These are phyloP conservation scores for Colletotrichum plurivorum DNA, from an alignment of 2,329 filamentous ascomycete genomes.

Conservation along the genomic window DNA sequence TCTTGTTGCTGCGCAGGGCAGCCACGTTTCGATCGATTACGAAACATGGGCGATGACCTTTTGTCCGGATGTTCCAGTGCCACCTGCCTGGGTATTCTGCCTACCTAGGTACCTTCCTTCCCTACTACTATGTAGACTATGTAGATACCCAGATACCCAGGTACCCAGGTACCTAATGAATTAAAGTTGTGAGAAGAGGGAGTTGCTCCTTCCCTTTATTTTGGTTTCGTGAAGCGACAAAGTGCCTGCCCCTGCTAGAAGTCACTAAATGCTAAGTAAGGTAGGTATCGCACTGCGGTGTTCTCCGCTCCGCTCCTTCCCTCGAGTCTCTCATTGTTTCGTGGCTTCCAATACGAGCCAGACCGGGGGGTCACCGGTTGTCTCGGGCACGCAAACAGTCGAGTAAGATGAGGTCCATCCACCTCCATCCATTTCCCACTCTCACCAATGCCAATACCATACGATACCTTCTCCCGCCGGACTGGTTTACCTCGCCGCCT, in stretches of 20 bases:
- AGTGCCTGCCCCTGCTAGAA: too few relatives aligned
- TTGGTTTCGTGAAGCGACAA: too few relatives aligned
- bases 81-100: too few relatives aligned
- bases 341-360: slow-evolving; percentile 21
- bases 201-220: slow-evolving; percentile 12
- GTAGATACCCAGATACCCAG: too few relatives aligned
- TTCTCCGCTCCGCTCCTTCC: background rate
- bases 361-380: slow-evolving; percentile 22
- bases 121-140: too few relatives aligned
- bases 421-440: too few relatives aligned
- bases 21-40: slow-evolving; percentile 22
- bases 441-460: background rate
- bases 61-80: background rate
- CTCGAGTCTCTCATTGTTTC: slow-evolving; percentile 3
- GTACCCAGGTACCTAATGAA: too few relatives aligned
- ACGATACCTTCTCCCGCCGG: slow-evolving; percentile 1
- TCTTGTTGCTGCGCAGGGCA: slow-evolving; percentile 26
- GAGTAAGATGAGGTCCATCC: background rate
- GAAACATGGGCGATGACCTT: slow-evolving; percentile 3
- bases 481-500: too few relatives aligned
- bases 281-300: too few relatives aligned
- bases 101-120: too few relatives aligned
- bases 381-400: slow-evolving; percentile 28
- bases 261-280: too few relatives aligned
- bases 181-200: background rate